Percentiles rank a stretch among this genome's conserved stretches.
Conservation (phyloP, 768 basidiomycete genomes). For the Cantharellus cinnabarinus region DNA sequence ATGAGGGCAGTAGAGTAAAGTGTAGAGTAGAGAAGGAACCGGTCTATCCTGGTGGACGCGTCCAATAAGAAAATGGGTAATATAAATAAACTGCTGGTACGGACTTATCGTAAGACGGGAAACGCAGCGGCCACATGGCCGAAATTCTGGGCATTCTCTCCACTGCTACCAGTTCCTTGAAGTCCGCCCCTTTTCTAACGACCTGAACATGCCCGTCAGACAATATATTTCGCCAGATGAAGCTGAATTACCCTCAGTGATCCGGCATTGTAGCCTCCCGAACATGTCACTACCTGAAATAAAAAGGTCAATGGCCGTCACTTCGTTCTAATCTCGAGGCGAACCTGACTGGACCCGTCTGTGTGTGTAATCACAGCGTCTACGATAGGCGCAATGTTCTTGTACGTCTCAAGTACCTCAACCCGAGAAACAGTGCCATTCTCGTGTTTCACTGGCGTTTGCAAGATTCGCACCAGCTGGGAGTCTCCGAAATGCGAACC, state of each 20-base stretch:
- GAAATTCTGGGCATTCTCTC: slow-evolving; percentile 37
- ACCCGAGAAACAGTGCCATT: slow-evolving; percentile 19
- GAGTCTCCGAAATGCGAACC: slow-evolving; percentile 73
- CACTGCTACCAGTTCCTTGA: slow-evolving; percentile 39
- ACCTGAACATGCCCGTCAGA: not conserved
- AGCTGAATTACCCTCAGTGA: slow-evolving; percentile 33
- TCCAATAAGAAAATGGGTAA: slow-evolving; percentile 6
- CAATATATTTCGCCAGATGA: not conserved
- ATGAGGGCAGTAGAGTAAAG: slow-evolving; percentile 34
- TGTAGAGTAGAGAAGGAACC: slow-evolving; percentile 41
- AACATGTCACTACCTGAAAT: slow-evolving; percentile 72
- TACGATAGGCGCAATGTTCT: slow-evolving; percentile 65
- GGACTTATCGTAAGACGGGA: slow-evolving; percentile 22
- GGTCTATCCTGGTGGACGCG: slow-evolving; percentile 8
- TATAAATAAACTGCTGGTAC: slow-evolving; percentile 1
- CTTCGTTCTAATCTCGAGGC: slow-evolving; percentile 5
- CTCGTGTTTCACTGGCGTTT: slow-evolving; percentile 20
- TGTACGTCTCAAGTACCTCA: slow-evolving; percentile 39
- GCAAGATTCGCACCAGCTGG: slow-evolving; percentile 44
- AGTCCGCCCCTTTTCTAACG: slow-evolving; percentile 65
- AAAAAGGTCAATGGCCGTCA: not conserved
- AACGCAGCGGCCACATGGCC: slow-evolving; percentile 40
- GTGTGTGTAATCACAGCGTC: slow-evolving; percentile 61
- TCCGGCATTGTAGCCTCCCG: slow-evolving; percentile 59
- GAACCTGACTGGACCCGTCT: slow-evolving; percentile 50